Conservation (phyloP, 2,329 filamentous ascomycete genomes). For the Aspergillus intermedius region DNA sequence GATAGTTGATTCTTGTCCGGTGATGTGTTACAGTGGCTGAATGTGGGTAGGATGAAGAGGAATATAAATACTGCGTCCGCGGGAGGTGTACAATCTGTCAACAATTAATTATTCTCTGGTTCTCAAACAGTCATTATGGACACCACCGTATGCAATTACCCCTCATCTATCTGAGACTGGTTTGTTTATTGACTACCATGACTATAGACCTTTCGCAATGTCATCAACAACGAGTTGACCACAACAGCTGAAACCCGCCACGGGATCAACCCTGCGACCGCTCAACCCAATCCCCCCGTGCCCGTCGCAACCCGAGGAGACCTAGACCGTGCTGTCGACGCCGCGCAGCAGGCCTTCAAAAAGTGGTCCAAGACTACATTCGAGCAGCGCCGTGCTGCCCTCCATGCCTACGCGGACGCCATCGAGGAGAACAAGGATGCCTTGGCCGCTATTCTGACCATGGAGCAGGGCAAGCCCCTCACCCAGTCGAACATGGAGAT, state of each 20-base stretch:
- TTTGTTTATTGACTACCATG: neutral
- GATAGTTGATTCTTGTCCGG: neutral
- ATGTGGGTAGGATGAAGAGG: neutral
- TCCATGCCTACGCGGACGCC: constrained; percentile 27
- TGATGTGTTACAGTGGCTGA: neutral
- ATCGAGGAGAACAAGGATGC: constrained; percentile 30
- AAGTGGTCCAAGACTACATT: constrained; percentile 38
- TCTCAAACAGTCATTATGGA: neutral
- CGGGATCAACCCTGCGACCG: constrained; percentile 48
- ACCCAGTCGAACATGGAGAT: constrained; percentile 23
- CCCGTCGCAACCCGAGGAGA: constrained; percentile 46
- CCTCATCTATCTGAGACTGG: neutral
- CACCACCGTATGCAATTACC: neutral
- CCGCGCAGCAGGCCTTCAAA: constrained; percentile 44
- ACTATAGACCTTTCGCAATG: constrained; percentile 43
- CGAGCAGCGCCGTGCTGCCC: constrained; percentile 26
- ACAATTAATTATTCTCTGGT: neutral
- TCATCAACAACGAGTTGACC: constrained; percentile 46
- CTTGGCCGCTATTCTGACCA: constrained; percentile 34
- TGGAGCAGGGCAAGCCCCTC: constrained; percentile 38
- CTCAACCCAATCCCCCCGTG: constrained; percentile 45
- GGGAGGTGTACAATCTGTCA: neutral
- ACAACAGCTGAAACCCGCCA: constrained; percentile 41
- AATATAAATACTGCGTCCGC: neutral
- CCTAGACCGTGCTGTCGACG: constrained; percentile 45